Evolutionary conservation across 208 protist genomes (phyloP).

Genomic region (Leishmania lainsoni): DNA sequence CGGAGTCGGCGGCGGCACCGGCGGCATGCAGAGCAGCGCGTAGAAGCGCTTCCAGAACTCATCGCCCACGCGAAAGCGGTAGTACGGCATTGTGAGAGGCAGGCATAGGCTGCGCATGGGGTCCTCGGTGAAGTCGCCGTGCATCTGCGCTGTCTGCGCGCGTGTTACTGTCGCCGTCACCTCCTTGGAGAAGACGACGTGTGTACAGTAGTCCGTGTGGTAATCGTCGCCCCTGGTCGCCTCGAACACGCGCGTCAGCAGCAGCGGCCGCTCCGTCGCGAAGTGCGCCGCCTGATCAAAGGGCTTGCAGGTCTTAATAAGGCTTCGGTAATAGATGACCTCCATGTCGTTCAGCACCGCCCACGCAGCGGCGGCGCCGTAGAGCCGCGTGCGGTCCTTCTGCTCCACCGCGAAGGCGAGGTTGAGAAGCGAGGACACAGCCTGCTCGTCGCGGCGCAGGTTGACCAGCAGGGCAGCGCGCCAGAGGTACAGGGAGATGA

Average conservation of each 20-base stretch:
- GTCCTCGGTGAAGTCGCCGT: constrained; percentile 75
- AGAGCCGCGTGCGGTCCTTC: constrained; percentile 49
- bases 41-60: constrained; percentile 79
- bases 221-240: constrained; percentile 48
- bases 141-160: constrained; percentile 60
- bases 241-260: constrained; percentile 72
- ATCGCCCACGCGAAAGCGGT: constrained; percentile 70
- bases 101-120: constrained; percentile 76
- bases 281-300: constrained; percentile 49
- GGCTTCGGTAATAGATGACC: constrained; percentile 73
- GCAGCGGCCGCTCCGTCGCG: constrained; percentile 57
- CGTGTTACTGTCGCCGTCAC: constrained; percentile 74
- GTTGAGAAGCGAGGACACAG: constrained; percentile 72
- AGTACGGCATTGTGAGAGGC: constrained; percentile 68
- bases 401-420: constrained; percentile 47
- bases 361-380: constrained; percentile 67
- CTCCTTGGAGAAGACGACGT: constrained; percentile 81
- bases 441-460: constrained; percentile 64
- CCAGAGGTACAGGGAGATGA: constrained; percentile 73
- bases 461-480: constrained; percentile 82
- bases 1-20: constrained; percentile 47
- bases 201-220: constrained; percentile 62
- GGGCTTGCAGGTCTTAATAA: constrained; percentile 58
- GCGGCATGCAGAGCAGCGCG: constrained; percentile 77
- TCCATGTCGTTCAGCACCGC: constrained; percentile 85